Base-by-base conservation (phyloP, 2,329 filamentous ascomycete species). In the Dothidotthia symphoricarpi region DNA sequence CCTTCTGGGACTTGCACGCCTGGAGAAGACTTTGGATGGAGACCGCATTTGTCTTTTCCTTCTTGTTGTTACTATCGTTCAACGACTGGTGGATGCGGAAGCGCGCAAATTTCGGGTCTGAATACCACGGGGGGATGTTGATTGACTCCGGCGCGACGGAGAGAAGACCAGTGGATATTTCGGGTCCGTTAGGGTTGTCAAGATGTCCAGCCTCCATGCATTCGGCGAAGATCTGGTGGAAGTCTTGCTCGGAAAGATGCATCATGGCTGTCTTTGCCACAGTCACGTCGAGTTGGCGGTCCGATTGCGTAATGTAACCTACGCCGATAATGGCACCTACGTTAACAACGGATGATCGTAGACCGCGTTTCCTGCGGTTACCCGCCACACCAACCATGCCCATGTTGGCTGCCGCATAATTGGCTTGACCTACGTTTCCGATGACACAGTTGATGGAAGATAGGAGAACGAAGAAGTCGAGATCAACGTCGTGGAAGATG, bases 311-410 rank as follows among this genome's bases (percentile, higher is more conserved):
- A 7, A 73, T 56, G 41, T 70, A 73, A 0, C 74, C 74, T 3
- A 68, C 47, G 4, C 70, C 74, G 2, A 67, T 42, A 2, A 75
- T 50, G 12, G 51, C 36, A 2, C 67, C 64, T n/a, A 73, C 61
- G 32, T 68, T 46, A 19, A 75, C 55, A 2, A 59, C 53, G 1
- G 64, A 67, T 2, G 45, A 71, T 4, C 61, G 59, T 0, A 70
- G 45, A 0, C 70, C 70, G 3, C 66, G 58, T 1, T 48, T 48
- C 0, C 64, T 43, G 4, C 73, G 52, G 16, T 70, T 57, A 2
- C 41, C 33, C 0, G 65, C 68, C 0, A 76, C 45, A 2, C 45
- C 44, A n/a, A 44, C 48, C 64, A 75, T 69, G 57, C 63, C 76
- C 3, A 47, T 46, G 32, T 53, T 52, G 0, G 43, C 48, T 2